These are phyloP conservation scores for Tephrocybe sp. DNA, from an alignment of 768 basidiomycete species.

Conservation along the genomic window DNA sequence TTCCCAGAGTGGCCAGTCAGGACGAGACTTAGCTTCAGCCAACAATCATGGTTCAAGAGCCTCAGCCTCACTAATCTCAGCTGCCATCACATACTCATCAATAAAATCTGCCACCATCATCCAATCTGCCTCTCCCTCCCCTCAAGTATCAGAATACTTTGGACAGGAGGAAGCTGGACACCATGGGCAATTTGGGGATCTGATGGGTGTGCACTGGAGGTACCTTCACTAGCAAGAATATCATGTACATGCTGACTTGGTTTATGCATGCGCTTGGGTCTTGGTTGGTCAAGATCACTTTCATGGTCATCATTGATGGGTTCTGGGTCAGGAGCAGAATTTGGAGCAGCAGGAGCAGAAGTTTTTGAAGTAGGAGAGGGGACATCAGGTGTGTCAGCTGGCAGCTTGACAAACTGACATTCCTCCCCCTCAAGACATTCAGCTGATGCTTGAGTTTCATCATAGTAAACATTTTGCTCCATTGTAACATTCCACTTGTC, in stretches of 20 bases:
- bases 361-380: no score
- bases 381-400: no score
- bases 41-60: slow-evolving; percentile 4
- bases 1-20: slow-evolving; percentile 23
- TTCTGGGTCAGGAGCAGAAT: background rate
- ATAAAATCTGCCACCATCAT: slow-evolving; percentile 1
- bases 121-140: background rate
- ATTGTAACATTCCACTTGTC: no score
- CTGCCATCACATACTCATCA: slow-evolving; percentile 8
- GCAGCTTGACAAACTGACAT: no score
- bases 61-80: slow-evolving; percentile 8
- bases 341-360: background rate
- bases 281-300: background rate
- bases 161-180: background rate
- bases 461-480: no score
- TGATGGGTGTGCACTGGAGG: slow-evolving; percentile 1
- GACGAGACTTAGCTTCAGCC: slow-evolving; percentile 11
- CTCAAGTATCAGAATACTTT: slow-evolving; percentile 1
- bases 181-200: background rate
- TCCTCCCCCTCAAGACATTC: no score
- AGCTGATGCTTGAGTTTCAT: no score
- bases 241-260: background rate
- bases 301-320: no score
- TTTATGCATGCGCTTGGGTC: background rate
- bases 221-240: background rate